phyloP scores from a whole-genome alignment of 257 asterid genomes.

The Solanum paucissectum region DNA sequence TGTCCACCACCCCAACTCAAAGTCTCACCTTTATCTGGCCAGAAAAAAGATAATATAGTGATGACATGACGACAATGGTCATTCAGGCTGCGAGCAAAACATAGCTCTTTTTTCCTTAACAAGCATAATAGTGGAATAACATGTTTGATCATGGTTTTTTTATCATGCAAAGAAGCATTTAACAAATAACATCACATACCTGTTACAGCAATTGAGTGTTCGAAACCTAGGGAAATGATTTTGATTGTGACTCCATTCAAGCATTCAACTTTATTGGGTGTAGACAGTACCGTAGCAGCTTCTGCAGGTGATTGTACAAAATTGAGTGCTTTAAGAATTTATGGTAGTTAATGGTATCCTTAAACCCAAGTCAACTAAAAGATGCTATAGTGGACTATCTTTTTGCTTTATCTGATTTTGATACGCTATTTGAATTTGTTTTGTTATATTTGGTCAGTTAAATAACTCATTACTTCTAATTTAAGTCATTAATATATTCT shows the following conservation, averaged over 20 bases:
- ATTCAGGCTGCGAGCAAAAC: background rate
- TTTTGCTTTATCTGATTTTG: background rate
- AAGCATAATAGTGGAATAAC: background rate
- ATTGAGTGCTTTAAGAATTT: background rate
- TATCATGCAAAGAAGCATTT: slow-evolving; percentile 3
- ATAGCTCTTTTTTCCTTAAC: background rate
- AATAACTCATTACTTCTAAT: background rate
- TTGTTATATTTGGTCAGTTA: background rate
- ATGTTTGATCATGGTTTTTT: background rate
- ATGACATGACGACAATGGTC: background rate
- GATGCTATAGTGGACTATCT: background rate
- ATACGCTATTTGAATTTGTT: background rate
- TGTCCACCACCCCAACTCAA: slow-evolving; percentile 99
- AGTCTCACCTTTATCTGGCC: slow-evolving; percentile 74
- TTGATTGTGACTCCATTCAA: slow-evolving; percentile 56
- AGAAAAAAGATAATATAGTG: slow-evolving; percentile 2
- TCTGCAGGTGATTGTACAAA: slow-evolving; percentile 37
- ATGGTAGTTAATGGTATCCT: background rate
- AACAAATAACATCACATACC: slow-evolving; percentile 31
- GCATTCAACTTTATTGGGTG: slow-evolving; percentile 66
- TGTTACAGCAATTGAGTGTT: slow-evolving; percentile 93
- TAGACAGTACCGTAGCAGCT: slow-evolving; percentile 47
- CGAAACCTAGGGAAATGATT: slow-evolving; percentile 63
- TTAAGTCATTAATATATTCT: background rate
- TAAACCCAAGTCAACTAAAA: background rate